Base-by-base conservation (phyloP, 2,329 filamentous ascomycete genomes). In the Sporothrix inflata region DNA sequence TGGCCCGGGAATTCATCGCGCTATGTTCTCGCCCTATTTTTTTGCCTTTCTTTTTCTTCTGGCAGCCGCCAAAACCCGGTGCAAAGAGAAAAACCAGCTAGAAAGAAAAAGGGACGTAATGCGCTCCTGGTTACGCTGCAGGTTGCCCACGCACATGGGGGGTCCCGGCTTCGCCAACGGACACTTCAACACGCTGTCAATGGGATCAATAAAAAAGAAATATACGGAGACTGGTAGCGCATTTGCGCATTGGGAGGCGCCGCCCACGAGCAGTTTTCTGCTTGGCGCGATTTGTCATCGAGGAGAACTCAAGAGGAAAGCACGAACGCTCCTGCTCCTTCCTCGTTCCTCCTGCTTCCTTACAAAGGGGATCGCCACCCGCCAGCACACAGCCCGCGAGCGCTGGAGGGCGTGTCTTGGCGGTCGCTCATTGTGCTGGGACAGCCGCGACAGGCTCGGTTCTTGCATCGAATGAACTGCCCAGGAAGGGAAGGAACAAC, bases 261-360 rank as follows among this genome's bases (percentile, higher is more conserved):
- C n/a, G 60, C 60, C 9, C 60, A 12, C 16, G 38, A 24, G 60
- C 60, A 42, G 1, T 61, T 49, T 60, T 38, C 49, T 55, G 51
- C 40, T 61, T 61, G 53, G 53, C 40, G 24, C 38, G 67, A 73
- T 74, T 74, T 72, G 70, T 73, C 70, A 73, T 72, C 72, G 49
- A 65, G 60, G 68, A 30, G 30, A 51, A 1, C 30, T 5, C 4
- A 9, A 47, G 21, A 34, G 51, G 40, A 34, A 34, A 61, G 51
- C 4, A 61, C 27, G n/a, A 47, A 30, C 51, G 24, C 34, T 21
- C n/a, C 16, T 8, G 30, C 38, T n/a, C 9, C 19, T 60, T n/a
- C 40, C 21, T 47, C 61, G 11, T 42, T 19, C 42, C 6, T 53
- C 4, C 21, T 24, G n/a, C 27, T 16, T 57, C 53, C 19, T 19